phyloP scores from a whole-genome alignment of 495 filamentous ascomycete genomes.

The Trichoderma parareesei region DNA sequence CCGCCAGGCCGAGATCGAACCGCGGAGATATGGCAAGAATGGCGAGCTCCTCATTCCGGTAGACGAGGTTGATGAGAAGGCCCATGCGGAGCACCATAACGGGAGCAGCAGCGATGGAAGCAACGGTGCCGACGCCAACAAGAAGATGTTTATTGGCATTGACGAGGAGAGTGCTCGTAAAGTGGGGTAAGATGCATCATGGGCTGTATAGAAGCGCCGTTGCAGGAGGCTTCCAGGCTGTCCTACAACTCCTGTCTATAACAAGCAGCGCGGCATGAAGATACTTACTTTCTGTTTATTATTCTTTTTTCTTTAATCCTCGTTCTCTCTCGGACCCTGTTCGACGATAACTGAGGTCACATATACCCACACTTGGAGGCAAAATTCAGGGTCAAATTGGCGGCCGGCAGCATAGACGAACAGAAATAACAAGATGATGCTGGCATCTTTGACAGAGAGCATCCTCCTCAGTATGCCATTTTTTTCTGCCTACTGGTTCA shows the following conservation, averaged over 20 bases:
- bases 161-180: not conserved
- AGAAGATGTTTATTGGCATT: not conserved
- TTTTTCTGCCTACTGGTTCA: too few species aligned
- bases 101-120: constrained; percentile 4
- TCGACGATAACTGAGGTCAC: not conserved
- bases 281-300: not conserved
- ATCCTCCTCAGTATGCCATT: too few species aligned
- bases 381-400: too few species aligned
- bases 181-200: not conserved
- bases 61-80: not conserved
- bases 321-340: not conserved
- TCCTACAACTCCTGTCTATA: too few species aligned
- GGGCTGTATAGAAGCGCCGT: too few species aligned
- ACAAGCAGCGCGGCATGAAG: not conserved
- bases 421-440: too few species aligned
- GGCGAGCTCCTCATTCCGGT: constrained; percentile 46
- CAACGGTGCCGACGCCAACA: not conserved
- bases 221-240: too few species aligned
- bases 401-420: too few species aligned
- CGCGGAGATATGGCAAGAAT: constrained; percentile 61
- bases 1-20: constrained; percentile 48
- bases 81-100: constrained; percentile 7
- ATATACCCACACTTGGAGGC: not conserved
- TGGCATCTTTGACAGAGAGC: too few species aligned
- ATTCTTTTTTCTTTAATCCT: not conserved